phyloP scores from a whole-genome alignment of 192 early-diverging fungal genomes.

The Allomyces macrogynus region DNA sequence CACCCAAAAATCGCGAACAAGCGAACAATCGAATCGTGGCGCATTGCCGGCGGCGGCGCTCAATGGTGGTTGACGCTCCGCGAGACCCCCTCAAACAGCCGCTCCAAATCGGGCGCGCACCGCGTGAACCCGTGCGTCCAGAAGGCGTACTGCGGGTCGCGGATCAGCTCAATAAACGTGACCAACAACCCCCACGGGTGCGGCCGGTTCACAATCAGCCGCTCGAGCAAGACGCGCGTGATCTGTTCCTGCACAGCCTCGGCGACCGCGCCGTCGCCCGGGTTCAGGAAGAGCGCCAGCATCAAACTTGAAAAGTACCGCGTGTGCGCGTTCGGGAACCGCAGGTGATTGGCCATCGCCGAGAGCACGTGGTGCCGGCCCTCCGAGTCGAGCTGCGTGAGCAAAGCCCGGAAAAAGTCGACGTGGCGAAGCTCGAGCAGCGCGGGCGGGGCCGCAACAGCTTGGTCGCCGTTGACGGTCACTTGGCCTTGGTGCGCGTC shows the following conservation, averaged over 20 bases:
- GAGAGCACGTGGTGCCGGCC: constrained; percentile 74
- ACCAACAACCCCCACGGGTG: constrained; percentile 95
- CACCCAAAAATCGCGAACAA: no score
- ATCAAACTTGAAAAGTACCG: constrained; percentile 79
- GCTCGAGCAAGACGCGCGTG: constrained; percentile 80
- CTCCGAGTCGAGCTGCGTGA: constrained; percentile 53
- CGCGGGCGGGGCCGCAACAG: constrained; percentile 13
- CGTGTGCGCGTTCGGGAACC: constrained; percentile 94
- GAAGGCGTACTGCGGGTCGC: constrained; percentile 51
- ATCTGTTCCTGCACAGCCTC: constrained; percentile 87
- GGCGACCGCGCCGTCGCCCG: constrained; percentile 32
- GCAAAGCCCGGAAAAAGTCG: constrained; percentile 64
- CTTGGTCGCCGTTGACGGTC: constrained; percentile 3
- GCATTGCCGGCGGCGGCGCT: no score
- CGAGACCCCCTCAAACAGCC: constrained; percentile 50
- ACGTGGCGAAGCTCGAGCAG: constrained; percentile 48
- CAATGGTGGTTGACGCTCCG: constrained; percentile 10
- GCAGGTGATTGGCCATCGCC: constrained; percentile 87
- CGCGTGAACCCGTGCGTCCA: constrained; percentile 37
- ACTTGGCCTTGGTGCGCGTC: not conserved
- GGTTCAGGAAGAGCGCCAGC: constrained; percentile 53
- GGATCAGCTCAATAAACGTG: constrained; percentile 92
- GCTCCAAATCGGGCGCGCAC: constrained; percentile 61
- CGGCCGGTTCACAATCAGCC: constrained; percentile 85
- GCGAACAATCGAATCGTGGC: no score